Evolutionary conservation across 345 rosid genomes (phyloP).

Genomic region (Citrus reticulata): DNA sequence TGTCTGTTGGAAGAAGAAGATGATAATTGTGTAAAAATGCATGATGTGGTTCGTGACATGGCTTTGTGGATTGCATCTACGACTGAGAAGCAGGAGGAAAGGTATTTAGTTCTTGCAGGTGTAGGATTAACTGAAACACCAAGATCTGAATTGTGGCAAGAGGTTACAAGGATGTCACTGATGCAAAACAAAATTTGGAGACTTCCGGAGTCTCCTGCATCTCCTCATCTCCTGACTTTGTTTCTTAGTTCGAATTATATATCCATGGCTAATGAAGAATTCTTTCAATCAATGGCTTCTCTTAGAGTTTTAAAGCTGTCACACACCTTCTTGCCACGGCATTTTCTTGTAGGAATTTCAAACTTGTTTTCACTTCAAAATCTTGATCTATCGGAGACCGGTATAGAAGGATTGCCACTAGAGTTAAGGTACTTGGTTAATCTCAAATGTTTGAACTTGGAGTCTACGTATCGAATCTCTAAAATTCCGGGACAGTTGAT

Average conservation of each 20-base stretch:
- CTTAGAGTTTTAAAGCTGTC: constrained; percentile 32
- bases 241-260: background rate
- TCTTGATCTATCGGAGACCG: constrained; percentile 19
- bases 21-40: constrained; percentile 29
- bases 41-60: constrained; percentile 40
- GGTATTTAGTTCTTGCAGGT: constrained; percentile 15
- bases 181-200: constrained; percentile 13
- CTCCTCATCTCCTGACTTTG: constrained; percentile 26
- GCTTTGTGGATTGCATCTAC: constrained; percentile 30
- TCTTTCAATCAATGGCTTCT: constrained; percentile 20
- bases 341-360: constrained; percentile 3
- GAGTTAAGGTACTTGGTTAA: constrained; percentile 21
- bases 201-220: constrained; percentile 6
- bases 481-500: constrained; percentile 9
- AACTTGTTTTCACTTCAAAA: constrained; percentile 7
- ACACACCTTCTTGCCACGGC: constrained; percentile 11
- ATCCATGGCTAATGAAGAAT: background rate
- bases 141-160: constrained; percentile 12
- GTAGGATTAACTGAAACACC: constrained; percentile 12
- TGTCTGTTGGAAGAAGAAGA: constrained; percentile 21
- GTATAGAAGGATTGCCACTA: constrained; percentile 17
- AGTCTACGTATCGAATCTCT: background rate
- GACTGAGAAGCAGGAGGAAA: constrained; percentile 5
- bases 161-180: constrained; percentile 24
- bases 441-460: constrained; percentile 22